Conservation (phyloP, 2,329 filamentous ascomycete species). For the Fusarium aywerte region DNA sequence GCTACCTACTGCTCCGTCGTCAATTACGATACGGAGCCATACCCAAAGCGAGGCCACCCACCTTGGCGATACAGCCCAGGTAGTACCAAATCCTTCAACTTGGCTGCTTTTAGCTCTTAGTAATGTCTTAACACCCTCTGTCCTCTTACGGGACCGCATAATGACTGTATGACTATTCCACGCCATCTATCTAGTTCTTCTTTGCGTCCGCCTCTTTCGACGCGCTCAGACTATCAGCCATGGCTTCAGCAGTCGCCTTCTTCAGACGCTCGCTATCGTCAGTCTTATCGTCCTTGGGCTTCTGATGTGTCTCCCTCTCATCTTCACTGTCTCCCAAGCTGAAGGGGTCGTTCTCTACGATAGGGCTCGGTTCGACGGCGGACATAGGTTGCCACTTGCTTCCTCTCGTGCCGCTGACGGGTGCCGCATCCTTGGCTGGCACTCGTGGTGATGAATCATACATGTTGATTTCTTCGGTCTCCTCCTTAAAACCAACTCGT, state of each 20-base stretch:
- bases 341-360: slow-evolving; percentile 93
- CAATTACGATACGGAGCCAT: slow-evolving; percentile 18
- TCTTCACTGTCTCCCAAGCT: slow-evolving; percentile 96
- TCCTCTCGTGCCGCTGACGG: slow-evolving; percentile 67
- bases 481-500: slow-evolving; percentile 68
- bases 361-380: slow-evolving; percentile 80
- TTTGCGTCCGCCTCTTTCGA: slow-evolving; percentile 50
- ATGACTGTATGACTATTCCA: background rate
- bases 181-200: slow-evolving; percentile 47
- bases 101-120: slow-evolving; percentile 11
- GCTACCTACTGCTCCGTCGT: slow-evolving; percentile 35
- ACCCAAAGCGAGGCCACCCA: slow-evolving; percentile 25
- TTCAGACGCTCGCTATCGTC: slow-evolving; percentile 72
- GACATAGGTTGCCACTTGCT: slow-evolving; percentile 99
- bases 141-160: background rate
- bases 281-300: slow-evolving; percentile 65
- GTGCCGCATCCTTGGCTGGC: slow-evolving; percentile 61
- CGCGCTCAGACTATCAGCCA: slow-evolving; percentile 65
- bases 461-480: slow-evolving; percentile 81
- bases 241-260: slow-evolving; percentile 71
- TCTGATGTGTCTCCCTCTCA: slow-evolving; percentile 73
- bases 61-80: slow-evolving; percentile 9
- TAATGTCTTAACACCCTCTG: background rate
- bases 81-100: slow-evolving; percentile 20
- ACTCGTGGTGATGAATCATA: slow-evolving; percentile 73